phyloP scores from a whole-genome alignment of 2,329 filamentous ascomycete genomes.

The Xylaria digitata region DNA sequence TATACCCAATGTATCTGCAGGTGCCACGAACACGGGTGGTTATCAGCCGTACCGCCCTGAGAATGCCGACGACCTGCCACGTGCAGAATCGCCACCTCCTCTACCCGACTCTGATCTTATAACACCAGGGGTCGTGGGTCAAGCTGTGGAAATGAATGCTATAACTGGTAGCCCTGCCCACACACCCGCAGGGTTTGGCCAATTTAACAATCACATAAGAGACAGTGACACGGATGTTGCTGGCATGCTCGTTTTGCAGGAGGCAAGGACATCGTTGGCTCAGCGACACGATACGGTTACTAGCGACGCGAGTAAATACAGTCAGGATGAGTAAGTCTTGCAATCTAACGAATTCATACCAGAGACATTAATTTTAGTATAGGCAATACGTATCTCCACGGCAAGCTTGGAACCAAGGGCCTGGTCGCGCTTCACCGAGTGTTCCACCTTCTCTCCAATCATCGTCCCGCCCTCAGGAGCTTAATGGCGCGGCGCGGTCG shows the following conservation, averaged over 20 bases:
- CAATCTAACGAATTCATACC: slow-evolving; percentile 31
- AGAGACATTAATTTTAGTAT: slow-evolving; percentile 53
- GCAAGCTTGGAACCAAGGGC: slow-evolving; percentile 64
- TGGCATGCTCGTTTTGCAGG: slow-evolving; percentile 79
- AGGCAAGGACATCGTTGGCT: slow-evolving; percentile 55
- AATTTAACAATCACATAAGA: slow-evolving; percentile 59
- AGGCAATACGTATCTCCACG: slow-evolving; percentile 67
- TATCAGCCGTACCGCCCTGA: slow-evolving; percentile 60
- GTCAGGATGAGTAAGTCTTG: slow-evolving; percentile 75
- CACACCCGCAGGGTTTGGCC: slow-evolving; percentile 56
- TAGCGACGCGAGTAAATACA: slow-evolving; percentile 79
- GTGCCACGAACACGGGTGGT: slow-evolving; percentile 43
- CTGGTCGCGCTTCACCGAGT: slow-evolving; percentile 58
- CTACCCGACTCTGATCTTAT: slow-evolving; percentile 59
- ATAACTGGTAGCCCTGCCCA: slow-evolving; percentile 65
- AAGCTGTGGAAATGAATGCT: slow-evolving; percentile 84
- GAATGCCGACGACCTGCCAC: slow-evolving; percentile 60
- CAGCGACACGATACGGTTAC: slow-evolving; percentile 62
- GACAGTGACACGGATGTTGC: slow-evolving; percentile 78
- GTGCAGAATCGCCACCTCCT: slow-evolving; percentile 74
- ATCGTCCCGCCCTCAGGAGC: slow-evolving; percentile 52
- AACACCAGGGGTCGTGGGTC: slow-evolving; percentile 60
- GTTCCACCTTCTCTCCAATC: slow-evolving; percentile 59
- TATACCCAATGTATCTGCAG: slow-evolving; percentile 52
- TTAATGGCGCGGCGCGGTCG: slow-evolving; percentile 52